Evolutionary conservation across 352 stramenopile genomes (phyloP), one percentile per base, ranked within the genome.

Genomic region (Peronospora tabacina): DNA sequence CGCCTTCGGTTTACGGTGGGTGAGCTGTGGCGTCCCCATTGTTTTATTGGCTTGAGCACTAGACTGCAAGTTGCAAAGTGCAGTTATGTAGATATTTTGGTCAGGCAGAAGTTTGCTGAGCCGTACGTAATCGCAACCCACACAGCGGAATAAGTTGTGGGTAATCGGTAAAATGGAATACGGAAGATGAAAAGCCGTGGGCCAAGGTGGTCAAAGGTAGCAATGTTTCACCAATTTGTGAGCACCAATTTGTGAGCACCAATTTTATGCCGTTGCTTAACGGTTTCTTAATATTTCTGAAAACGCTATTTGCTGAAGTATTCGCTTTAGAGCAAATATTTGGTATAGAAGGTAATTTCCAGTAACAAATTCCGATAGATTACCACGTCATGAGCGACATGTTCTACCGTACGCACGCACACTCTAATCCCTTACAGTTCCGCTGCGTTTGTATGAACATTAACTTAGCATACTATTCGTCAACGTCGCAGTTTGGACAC

Each of bases 401-500:
- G 42, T 32, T 32, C 28, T 35, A 22, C 9, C 4, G n/a, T n/a
- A n/a, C n/a, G n/a, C n/a, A n/a, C n/a, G n/a, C n/a, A n/a, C 19
- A 5, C 7, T 44, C 10, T 12, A 10, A 12, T 5, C n/a, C 36
- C 22, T 32, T 52, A 22, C 33, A 44, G 61, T 53, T 49, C n/a
- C n/a, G 38, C 16, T 29, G 36, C 9, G 20, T 32, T 29, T 7
- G 24, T 9, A 32, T 32, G 11, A 32, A 32, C 22, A 26, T 26
- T 26, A 26, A 32, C 12, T 3, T n/a, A n/a, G n/a, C n/a, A n/a
- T n/a, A n/a, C n/a, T 55, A 49, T 36, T 22, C 34, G 36, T 68
- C 48, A 66, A 43, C 60, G 60, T 34, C 48, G 51, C 51, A 68
- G 16, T 53, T 53, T 65, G 30, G 60, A 47, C 26, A 62, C 41